Evolutionary conservation across 768 basidiomycete genomes (phyloP), one percentile per base, ranked within the genome.

Genomic region (Suillus bovinus): DNA sequence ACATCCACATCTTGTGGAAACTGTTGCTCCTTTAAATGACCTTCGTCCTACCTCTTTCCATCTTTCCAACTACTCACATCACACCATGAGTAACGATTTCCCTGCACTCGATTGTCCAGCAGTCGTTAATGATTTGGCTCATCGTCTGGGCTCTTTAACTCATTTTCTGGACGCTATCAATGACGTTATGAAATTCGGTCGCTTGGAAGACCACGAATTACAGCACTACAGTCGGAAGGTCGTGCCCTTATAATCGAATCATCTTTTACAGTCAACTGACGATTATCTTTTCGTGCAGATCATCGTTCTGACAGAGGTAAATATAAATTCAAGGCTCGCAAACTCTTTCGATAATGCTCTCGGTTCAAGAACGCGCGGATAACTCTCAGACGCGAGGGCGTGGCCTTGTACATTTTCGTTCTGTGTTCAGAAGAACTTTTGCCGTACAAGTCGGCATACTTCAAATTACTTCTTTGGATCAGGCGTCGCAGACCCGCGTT

Each of bases 251-350:
- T 41, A 36, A 38, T 29, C 34, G 39, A 42, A 22, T n/a, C 4
- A 5, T 34, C 29, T 47, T 58, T 55, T 63, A 61, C 67, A 39
- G 71, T 24, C 41, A 3, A 38, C 16, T 56, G 33, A 49, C 24
- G 24, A 27, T 38, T 17, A 60, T 54, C 3, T 54, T 38, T 20
- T 9, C 13, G 10, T 31, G 54, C 65, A 86, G 84, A 75, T 86
- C 53, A 75, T 86, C 54, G 72, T 76, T 20, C 66, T 86, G 61
- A 74, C 80, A 50, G 84, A 86, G 83, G 84, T 86, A 79, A 73
- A 61, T 67, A 66, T 63, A 62, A 50, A 34, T 36, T 46, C 42
- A 14, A 31, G 36, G 27, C 20, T 29, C 7, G 9, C 39, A 52
- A 17, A 31, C 22, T 56, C 22, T 31, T 56, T 24, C 20, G 4